A percentile compares a stretch with the other conserved stretches of the same genome.
Evolutionary conservation across 2,329 filamentous ascomycete species (phyloP).

Genomic region (Podosphaera fusca): DNA sequence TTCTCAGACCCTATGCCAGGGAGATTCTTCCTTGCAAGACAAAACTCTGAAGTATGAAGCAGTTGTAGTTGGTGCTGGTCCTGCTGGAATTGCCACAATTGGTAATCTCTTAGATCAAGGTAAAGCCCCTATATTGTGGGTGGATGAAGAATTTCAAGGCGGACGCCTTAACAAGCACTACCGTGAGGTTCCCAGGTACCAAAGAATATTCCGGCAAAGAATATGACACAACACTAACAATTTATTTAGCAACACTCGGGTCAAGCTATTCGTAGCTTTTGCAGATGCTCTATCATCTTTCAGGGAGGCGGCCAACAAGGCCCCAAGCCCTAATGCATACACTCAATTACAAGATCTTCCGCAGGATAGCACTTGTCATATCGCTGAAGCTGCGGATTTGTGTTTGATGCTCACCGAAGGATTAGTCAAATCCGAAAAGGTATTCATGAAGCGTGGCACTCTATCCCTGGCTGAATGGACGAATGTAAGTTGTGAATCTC

Average conservation of each 20-base stretch:
- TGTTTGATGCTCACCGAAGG: constrained; percentile 22
- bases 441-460: constrained; percentile 19
- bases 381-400: constrained; percentile 34
- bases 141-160: constrained; percentile 31
- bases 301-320: constrained; percentile 22
- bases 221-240: constrained; percentile 6
- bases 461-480: constrained; percentile 20
- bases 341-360: constrained; percentile 27
- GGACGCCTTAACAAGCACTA: constrained; percentile 30
- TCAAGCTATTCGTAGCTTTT: constrained; percentile 32
- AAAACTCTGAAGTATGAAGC: constrained; percentile 21
- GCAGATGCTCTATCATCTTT: constrained; percentile 30
- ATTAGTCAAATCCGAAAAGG: constrained; percentile 18
- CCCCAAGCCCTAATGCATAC: constrained; percentile 29
- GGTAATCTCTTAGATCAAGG: constrained; percentile 36
- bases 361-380: constrained; percentile 31
- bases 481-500: constrained; percentile 10
- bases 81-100: constrained; percentile 33
- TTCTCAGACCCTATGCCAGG: too few relatives aligned
- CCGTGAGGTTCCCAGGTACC: constrained; percentile 31
- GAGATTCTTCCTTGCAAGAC: neutral
- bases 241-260: constrained; percentile 30
- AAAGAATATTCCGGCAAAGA: neutral
- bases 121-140: constrained; percentile 29
- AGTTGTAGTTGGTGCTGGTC: constrained; percentile 34